Base-by-base conservation (phyloP, 345 rosid species). In the Erysimum cheiranthoides region DNA sequence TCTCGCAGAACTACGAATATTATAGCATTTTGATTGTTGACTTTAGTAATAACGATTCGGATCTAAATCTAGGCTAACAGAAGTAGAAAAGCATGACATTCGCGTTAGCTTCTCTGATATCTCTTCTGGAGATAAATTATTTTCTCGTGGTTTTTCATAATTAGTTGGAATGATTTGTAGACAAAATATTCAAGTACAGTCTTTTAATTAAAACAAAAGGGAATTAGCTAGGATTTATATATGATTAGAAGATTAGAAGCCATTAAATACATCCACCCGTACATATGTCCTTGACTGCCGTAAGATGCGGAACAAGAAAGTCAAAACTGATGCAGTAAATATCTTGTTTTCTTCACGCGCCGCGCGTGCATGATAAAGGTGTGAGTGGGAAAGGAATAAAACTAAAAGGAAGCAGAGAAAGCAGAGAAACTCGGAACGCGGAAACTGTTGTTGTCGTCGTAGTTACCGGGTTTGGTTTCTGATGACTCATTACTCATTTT, bases 391-490 rank as follows among this genome's bases (percentile, higher is more conserved):
- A 74, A 47, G 43, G 16, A 74, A 74, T 74, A 32, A 69, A 61
- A 49, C 10, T 17, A 58, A 16, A 8, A 74, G 3, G 32, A 73
- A 25, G 70, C 42, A 12, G 36, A 58, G 28, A 67, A 58, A 46
- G 60, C 73, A 46, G 7, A 32, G 47, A 54, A 74, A 66, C 73
- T 58, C 61, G 45, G 21, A 67, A 66, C 67, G 60, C 74, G 57
- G 38, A 69, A 67, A 42, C 56, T 76, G 70, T 76, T 61, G 57
- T 32, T 69, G 64, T 76, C 56, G 64, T 50, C 74, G 63, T 25
- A 75, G 66, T 75, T 67, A 75, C 59, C 62, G 61, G 68, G 61
- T 68, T 66, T 60, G 54, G 68, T 68, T 47, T 35, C 12, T 42
- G 13, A 39, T 49, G 39, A 17, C 42, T 63, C 25, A 21, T 17